These are phyloP conservation scores for Gaeumannomyces sp. DNA, from an alignment of 2,329 filamentous ascomycete species.

Conservation along the genomic window DNA sequence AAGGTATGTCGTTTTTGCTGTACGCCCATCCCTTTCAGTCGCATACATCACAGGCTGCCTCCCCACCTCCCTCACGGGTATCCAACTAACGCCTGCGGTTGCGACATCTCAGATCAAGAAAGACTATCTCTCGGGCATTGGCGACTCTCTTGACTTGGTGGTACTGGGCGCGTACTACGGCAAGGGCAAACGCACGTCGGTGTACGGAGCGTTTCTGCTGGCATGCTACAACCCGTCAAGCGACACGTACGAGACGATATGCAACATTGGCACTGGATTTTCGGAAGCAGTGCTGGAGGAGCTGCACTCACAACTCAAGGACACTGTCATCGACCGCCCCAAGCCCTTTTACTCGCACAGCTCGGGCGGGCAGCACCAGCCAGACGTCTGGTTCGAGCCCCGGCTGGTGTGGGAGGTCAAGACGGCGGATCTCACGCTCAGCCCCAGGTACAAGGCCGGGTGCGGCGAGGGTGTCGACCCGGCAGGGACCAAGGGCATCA, in stretches of 20 bases:
- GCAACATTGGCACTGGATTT: constrained; percentile 98
- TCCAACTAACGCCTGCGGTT: too few species aligned
- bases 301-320: constrained; percentile 67
- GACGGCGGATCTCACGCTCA: constrained; percentile 89
- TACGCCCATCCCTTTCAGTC: not conserved
- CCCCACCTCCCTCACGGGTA: too few species aligned
- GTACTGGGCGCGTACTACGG: constrained; percentile 92
- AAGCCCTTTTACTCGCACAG: constrained; percentile 95
- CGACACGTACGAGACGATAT: constrained; percentile 89
- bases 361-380: constrained; percentile 79
- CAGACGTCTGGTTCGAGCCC: constrained; percentile 97
- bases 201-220: constrained; percentile 92
- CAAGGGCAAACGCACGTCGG: constrained; percentile 89
- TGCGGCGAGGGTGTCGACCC: constrained; percentile 71
- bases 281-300: constrained; percentile 90
- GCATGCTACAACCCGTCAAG: constrained; percentile 81
- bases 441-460: constrained; percentile 89
- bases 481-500: constrained; percentile 65
- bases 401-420: constrained; percentile 95
- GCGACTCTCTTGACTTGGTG: constrained; percentile 93
- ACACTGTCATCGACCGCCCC: constrained; percentile 76
- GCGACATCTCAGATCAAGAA: constrained; percentile 70
- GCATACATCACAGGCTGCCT: too few species aligned
- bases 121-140: constrained; percentile 89
- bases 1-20: constrained; percentile 52